Percentiles rank a stretch among this genome's conserved stretches.
Conservation (phyloP, 2,329 filamentous ascomycete genomes). For the Macrophomina phaseolina region DNA sequence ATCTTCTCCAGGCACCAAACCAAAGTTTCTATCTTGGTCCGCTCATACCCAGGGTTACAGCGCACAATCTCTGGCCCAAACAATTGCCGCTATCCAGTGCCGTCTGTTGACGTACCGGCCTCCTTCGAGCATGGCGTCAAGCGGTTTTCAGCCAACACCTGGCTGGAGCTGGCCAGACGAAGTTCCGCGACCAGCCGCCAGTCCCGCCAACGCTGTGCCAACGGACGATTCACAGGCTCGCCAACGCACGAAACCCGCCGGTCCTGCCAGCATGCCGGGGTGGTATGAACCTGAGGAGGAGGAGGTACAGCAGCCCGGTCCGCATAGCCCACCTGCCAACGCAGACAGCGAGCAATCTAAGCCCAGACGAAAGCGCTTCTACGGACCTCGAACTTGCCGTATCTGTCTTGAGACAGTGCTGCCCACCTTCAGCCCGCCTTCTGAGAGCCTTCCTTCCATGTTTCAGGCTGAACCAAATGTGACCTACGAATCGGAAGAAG, state of each 20-base stretch:
- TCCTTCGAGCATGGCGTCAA: conserved; percentile 46
- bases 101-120: neutral
- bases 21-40: neutral
- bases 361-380: conserved; percentile 50
- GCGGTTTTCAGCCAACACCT: conserved; percentile 46
- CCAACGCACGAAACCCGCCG: conserved; percentile 7
- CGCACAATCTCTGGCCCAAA: neutral
- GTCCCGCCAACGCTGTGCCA: neutral
- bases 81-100: neutral
- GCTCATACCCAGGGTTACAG: neutral
- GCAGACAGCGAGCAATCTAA: conserved; percentile 5
- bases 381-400: conserved; percentile 77
- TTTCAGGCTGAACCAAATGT: conserved; percentile 62
- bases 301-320: conserved; percentile 25
- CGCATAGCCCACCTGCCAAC: conserved; percentile 7
- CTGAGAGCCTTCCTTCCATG: conserved; percentile 61
- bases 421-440: conserved; percentile 63
- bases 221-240: conserved; percentile 8
- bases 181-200: conserved; percentile 39
- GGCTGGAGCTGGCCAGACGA: conserved; percentile 57
- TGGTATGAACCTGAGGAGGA: conserved; percentile 29
- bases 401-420: conserved; percentile 82
- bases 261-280: conserved; percentile 14
- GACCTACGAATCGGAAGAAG: conserved; percentile 75
- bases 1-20: conserved; percentile 2